Conservation (phyloP, 2,329 filamentous ascomycete genomes). For the Thelonectria rubi region DNA sequence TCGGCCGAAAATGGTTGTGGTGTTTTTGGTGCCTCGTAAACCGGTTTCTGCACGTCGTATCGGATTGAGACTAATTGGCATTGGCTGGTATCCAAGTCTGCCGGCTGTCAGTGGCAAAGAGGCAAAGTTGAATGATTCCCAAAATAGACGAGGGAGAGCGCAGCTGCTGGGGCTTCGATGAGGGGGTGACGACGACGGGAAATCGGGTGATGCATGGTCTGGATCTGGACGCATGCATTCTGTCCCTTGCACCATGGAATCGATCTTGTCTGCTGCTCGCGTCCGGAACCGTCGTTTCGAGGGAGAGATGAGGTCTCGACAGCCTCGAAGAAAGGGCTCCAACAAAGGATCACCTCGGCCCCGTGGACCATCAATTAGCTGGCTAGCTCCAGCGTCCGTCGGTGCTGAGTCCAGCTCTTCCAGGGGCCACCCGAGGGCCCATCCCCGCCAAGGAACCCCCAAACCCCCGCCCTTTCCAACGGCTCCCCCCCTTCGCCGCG, state of each 20-base stretch:
- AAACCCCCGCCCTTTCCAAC: conserved; percentile 38
- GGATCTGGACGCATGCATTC: no score
- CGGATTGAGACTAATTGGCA: background rate
- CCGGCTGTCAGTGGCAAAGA: conserved; percentile 20
- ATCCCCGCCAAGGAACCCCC: conserved; percentile 34
- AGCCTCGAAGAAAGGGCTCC: conserved; percentile 7
- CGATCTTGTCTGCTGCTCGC: no score
- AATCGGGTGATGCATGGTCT: conserved; percentile 16
- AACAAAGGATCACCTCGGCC: background rate
- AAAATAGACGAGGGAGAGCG: conserved; percentile 16
- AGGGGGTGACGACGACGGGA: conserved; percentile 3
- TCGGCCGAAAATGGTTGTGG: conserved; percentile 4
- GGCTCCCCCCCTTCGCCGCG: conserved; percentile 21
- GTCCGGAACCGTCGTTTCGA: no score
- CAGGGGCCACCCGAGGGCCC: background rate
- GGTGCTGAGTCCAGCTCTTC: background rate
- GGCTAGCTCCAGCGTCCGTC: no score
- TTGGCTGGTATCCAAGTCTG: background rate
- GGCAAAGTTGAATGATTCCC: conserved; percentile 22
- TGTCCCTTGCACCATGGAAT: no score
- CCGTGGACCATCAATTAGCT: no score
- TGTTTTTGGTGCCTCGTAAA: conserved; percentile 16
- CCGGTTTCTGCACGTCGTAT: conserved; percentile 13
- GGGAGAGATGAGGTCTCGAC: background rate
- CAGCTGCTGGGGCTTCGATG: conserved; percentile 8